Evolutionary conservation across 495 filamentous ascomycete genomes (phyloP).

Genomic region (Talaromyces proteolyticus): DNA sequence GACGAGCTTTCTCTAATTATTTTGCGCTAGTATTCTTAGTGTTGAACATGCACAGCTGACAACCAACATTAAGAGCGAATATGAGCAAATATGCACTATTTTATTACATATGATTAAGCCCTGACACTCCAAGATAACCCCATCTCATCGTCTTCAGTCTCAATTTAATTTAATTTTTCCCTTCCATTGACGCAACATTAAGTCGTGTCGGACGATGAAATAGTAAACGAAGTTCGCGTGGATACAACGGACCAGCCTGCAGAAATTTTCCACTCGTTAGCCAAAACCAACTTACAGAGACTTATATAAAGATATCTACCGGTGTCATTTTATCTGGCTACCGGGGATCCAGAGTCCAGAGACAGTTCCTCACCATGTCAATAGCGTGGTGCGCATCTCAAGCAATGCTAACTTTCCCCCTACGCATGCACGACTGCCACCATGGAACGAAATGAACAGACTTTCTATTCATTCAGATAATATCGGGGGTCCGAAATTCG

Average conservation of each 20-base stretch:
- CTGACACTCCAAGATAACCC: background rate
- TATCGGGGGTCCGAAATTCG: too few species aligned
- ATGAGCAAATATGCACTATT: too few species aligned
- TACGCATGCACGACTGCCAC: conserved; percentile 21
- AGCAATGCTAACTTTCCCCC: conserved; percentile 19
- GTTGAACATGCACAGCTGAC: too few species aligned
- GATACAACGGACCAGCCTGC: conserved; percentile 7
- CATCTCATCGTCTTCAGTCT: background rate
- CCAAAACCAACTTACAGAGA: background rate
- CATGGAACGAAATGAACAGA: conserved; percentile 29
- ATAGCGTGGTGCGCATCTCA: conserved; percentile 10
- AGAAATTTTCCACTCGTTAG: background rate
- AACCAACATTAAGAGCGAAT: too few species aligned
- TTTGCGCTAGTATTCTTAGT: too few species aligned
- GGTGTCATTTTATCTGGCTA: conserved; percentile 11
- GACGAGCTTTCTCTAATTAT: too few species aligned
- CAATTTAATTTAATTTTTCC: background rate
- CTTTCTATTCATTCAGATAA: too few species aligned
- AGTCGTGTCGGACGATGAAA: background rate
- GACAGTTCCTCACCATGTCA: conserved; percentile 1
- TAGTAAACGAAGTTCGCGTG: background rate
- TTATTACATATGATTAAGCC: too few species aligned
- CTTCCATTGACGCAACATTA: background rate
- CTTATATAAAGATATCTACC: conserved; percentile 2
- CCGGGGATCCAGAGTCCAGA: conserved; percentile 9